These are phyloP conservation scores for Aspergillus diversus DNA, from an alignment of 495 filamentous ascomycete genomes.

Conservation along the genomic window DNA sequence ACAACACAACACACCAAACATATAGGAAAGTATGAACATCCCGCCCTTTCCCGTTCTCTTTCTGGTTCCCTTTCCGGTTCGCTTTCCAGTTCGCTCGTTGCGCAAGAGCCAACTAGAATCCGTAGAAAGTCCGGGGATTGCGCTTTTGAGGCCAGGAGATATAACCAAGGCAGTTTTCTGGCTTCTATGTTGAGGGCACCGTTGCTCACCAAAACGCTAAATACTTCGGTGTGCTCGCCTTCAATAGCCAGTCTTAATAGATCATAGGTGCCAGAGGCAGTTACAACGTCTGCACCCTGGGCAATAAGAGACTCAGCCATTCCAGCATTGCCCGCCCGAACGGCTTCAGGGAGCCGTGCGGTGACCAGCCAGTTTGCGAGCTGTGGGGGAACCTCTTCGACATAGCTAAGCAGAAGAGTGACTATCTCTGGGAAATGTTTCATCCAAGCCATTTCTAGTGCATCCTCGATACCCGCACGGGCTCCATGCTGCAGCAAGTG, in stretches of 20 bases:
- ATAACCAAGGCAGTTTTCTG: not conserved
- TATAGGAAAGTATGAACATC: not conserved
- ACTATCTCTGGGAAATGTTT: not conserved
- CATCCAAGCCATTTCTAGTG: not conserved
- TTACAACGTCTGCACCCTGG: not conserved
- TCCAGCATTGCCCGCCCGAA: not conserved
- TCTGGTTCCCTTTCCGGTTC: not conserved
- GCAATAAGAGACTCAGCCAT: not conserved
- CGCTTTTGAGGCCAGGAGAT: not conserved
- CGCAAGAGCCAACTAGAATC: not conserved
- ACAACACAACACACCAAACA: not conserved
- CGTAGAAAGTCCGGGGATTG: not conserved
- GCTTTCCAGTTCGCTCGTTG: not conserved
- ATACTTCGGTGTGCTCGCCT: not conserved
- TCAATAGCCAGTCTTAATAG: not conserved
- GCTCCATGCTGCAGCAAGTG: not conserved
- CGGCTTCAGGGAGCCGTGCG: not conserved
- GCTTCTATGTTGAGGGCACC: not conserved
- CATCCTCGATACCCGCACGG: not conserved
- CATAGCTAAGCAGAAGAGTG: not conserved
- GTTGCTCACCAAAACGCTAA: not conserved
- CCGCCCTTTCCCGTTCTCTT: too few species aligned
- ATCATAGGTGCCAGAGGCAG: not conserved
- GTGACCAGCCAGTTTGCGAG: not conserved
- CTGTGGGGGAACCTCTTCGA: not conserved